A percentile compares a stretch with the other conserved stretches of the same genome.
Evolutionary conservation across 768 basidiomycete genomes (phyloP).

Genomic region (Russula sp.): DNA sequence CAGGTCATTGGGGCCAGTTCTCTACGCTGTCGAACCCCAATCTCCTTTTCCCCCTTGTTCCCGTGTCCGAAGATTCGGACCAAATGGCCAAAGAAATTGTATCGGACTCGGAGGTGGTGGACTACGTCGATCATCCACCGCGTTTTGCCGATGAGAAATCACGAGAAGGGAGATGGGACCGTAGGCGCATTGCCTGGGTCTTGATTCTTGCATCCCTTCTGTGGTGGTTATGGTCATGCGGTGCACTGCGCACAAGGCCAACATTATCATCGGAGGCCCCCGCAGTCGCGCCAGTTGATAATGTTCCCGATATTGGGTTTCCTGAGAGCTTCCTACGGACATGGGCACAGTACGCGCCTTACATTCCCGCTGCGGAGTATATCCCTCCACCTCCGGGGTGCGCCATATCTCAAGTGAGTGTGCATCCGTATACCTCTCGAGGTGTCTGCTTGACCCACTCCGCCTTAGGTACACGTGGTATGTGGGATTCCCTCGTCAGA

Average conservation of each 20-base stretch:
- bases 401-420: conserved; percentile 47
- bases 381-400: conserved; percentile 43
- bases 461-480: conserved; percentile 54
- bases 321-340: conserved; percentile 8
- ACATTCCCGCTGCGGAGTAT: conserved; percentile 45
- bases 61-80: not conserved
- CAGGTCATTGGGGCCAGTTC: not conserved
- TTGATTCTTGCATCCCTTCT: not conserved
- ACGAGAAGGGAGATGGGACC: not conserved
- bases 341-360: conserved; percentile 64
- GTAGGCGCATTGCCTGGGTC: not conserved
- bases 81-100: conserved; percentile 3
- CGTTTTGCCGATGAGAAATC: not conserved
- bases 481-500: conserved; percentile 22
- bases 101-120: not conserved
- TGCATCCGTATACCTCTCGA: not conserved
- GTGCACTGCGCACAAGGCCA: conserved; percentile 30
- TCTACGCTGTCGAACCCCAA: not conserved
- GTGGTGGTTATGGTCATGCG: conserved; percentile 6
- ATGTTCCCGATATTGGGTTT: conserved; percentile 16
- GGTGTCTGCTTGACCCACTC: not conserved
- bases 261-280: not conserved
- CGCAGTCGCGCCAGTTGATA: conserved; percentile 35
- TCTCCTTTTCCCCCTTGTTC: not conserved
- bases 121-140: not conserved